A percentile compares a stretch with the other conserved stretches of the same genome.
These are phyloP conservation scores for Pouteria campechiana DNA, from an alignment of 179 eudicot genomes.

Conservation along the genomic window DNA sequence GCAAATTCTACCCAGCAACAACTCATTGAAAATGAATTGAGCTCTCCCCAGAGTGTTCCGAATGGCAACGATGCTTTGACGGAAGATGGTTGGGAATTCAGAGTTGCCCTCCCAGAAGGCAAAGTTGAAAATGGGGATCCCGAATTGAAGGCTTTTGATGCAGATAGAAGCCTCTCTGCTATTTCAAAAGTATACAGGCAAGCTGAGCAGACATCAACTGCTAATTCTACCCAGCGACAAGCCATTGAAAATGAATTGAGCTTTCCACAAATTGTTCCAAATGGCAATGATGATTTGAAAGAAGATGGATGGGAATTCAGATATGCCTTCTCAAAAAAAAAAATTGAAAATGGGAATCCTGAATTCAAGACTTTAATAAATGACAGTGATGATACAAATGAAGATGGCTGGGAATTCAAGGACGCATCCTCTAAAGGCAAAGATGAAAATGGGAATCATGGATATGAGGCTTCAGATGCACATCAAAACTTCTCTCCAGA, in stretches of 20 bases:
- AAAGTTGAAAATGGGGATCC: too few relatives aligned
- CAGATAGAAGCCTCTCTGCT: too few relatives aligned
- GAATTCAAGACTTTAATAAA: too few relatives aligned
- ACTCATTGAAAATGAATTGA: slow-evolving; percentile 17
- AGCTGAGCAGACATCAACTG: slow-evolving; percentile 29
- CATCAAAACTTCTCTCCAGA: slow-evolving; percentile 13
- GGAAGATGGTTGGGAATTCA: slow-evolving; percentile 13
- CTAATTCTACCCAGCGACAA: too few relatives aligned
- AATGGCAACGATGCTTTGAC: too few relatives aligned
- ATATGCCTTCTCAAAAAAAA: slow-evolving; percentile 19
- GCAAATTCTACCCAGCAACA: slow-evolving; percentile 12
- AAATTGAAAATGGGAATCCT: too few relatives aligned
- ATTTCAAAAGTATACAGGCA: slow-evolving; percentile 61
- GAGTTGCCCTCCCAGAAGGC: too few relatives aligned
- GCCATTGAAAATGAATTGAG: too few relatives aligned
- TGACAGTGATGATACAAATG: slow-evolving; percentile 33
- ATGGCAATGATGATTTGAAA: slow-evolving; percentile 31
- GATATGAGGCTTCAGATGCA: slow-evolving; percentile 9
- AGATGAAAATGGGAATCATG: slow-evolving; percentile 13
- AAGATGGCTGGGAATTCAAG: slow-evolving; percentile 46
- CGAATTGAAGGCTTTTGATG: too few relatives aligned
- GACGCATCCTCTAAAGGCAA: slow-evolving; percentile 17
- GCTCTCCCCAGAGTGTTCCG: too few relatives aligned
- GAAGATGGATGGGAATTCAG: slow-evolving; percentile 55
- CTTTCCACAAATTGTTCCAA: too few relatives aligned